Conservation (phyloP, 441 rosid species). For the Populus hybrid region DNA sequence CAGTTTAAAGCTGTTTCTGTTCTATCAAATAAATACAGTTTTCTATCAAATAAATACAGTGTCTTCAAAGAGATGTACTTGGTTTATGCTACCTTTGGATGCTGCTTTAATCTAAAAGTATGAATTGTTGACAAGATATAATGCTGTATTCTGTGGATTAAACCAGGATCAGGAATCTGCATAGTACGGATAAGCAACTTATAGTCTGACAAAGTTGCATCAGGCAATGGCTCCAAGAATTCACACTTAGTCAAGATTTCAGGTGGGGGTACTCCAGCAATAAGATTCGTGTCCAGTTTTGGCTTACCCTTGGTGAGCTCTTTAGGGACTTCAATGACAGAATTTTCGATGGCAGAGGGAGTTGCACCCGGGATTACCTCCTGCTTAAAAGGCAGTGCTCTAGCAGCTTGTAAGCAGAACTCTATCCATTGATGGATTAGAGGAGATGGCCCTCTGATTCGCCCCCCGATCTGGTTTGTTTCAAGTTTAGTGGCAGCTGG, state of each 20-base stretch:
- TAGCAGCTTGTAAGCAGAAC: conserved; percentile 80
- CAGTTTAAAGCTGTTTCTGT: background rate
- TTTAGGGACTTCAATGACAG: conserved; percentile 26
- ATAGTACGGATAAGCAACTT: background rate
- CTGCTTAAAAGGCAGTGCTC: conserved; percentile 78
- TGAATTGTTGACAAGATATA: background rate
- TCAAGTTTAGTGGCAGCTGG: conserved; percentile 64
- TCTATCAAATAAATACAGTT: background rate
- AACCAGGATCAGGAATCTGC: background rate
- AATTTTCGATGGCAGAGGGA: conserved; percentile 55
- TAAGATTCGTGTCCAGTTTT: conserved; percentile 68
- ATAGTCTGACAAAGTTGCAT: conserved; percentile 53
- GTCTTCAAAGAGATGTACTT: background rate
- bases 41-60: background rate
- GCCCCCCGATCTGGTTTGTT: conserved; percentile 53
- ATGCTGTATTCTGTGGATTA: background rate
- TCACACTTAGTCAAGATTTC: conserved; percentile 69
- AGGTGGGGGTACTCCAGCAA: conserved; percentile 66
- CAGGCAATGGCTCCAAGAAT: conserved; percentile 77
- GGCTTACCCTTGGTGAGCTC: conserved; percentile 47
- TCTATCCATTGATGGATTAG: conserved; percentile 89
- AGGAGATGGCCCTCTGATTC: conserved; percentile 87
- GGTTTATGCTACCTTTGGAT: background rate
- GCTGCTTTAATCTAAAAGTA: background rate
- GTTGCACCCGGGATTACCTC: conserved; percentile 75